A percentile compares a stretch with the other conserved stretches of the same genome.
Evolutionary conservation across 352 stramenopile genomes (phyloP).

Genomic region (Phytopythium boreale): DNA sequence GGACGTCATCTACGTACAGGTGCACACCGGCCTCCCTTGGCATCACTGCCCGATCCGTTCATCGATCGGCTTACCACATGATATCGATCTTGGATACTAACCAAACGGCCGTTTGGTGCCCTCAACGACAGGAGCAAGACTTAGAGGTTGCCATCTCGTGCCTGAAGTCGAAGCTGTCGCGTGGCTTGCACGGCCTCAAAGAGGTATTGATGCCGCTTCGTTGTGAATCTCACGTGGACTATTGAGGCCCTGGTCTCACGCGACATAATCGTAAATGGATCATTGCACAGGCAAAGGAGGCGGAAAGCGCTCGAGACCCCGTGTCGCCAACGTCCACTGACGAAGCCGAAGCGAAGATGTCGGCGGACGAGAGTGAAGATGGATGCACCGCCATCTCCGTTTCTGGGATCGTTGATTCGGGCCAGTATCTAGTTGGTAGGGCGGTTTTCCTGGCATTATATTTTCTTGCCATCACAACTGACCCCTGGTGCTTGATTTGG

Average conservation of each 20-base stretch:
- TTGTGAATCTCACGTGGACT: not conserved
- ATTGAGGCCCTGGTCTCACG: not conserved
- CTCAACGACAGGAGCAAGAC: slow-evolving; percentile 30
- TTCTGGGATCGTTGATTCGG: slow-evolving; percentile 47
- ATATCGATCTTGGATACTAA: not conserved
- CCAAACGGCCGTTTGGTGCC: not conserved
- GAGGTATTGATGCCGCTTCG: slow-evolving; percentile 31
- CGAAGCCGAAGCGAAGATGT: slow-evolving; percentile 10
- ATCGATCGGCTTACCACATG: not conserved
- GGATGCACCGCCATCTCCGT: not conserved
- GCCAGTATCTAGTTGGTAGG: slow-evolving; percentile 72
- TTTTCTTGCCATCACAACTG: not conserved
- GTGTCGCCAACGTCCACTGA: slow-evolving; percentile 19
- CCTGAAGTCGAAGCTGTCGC: slow-evolving; percentile 73
- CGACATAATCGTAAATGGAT: not conserved
- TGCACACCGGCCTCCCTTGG: not conserved
- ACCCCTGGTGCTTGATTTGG: not conserved
- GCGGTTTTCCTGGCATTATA: not conserved
- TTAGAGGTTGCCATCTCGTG: slow-evolving; percentile 70
- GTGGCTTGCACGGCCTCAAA: slow-evolving; percentile 77
- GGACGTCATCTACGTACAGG: slow-evolving; percentile 85
- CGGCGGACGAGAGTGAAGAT: slow-evolving; percentile 8
- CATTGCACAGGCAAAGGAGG: slow-evolving; percentile 43
- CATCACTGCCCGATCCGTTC: not conserved
- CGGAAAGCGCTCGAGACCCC: slow-evolving; percentile 33